Evolutionary conservation across 352 stramenopile genomes (phyloP).

Genomic region (Nothophytophthora sp.): DNA sequence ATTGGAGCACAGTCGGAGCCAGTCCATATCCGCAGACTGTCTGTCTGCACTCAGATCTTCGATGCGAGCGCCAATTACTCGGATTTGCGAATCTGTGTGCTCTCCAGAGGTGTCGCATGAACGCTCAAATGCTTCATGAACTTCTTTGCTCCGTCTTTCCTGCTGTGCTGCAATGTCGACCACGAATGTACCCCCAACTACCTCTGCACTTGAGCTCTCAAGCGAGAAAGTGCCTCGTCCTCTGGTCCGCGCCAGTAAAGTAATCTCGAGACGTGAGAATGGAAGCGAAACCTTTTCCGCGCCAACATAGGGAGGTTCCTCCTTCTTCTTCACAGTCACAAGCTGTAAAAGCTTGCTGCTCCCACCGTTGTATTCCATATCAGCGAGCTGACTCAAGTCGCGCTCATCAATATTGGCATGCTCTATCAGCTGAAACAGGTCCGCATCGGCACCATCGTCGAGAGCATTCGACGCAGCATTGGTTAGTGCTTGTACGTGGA

Average conservation of each 20-base stretch:
- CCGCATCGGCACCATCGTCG: neutral
- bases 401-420: too few relatives aligned
- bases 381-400: too few relatives aligned
- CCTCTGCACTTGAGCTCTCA: constrained; percentile 8
- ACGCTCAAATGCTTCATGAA: too few relatives aligned
- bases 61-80: too few relatives aligned
- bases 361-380: too few relatives aligned
- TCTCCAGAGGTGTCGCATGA: too few relatives aligned
- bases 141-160: too few relatives aligned
- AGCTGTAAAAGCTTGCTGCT: too few relatives aligned
- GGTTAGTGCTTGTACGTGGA: constrained; percentile 12
- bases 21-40: constrained; percentile 8
- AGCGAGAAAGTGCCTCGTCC: constrained; percentile 7
- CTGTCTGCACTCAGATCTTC: too few relatives aligned
- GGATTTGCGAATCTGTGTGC: too few relatives aligned
- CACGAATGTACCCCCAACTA: constrained; percentile 11
- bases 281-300: too few relatives aligned
- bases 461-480: constrained; percentile 5
- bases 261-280: constrained; percentile 12
- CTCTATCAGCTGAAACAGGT: constrained; percentile 8
- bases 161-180: constrained; percentile 4
- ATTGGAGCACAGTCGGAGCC: constrained; percentile 15
- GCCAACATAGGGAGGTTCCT: neutral
- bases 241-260: neutral
- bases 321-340: constrained; percentile 5